Percentiles rank a stretch among this genome's conserved stretches.
Evolutionary conservation across 805 yeast species (phyloP).

Genomic region (Saccharomycopsis vini): DNA sequence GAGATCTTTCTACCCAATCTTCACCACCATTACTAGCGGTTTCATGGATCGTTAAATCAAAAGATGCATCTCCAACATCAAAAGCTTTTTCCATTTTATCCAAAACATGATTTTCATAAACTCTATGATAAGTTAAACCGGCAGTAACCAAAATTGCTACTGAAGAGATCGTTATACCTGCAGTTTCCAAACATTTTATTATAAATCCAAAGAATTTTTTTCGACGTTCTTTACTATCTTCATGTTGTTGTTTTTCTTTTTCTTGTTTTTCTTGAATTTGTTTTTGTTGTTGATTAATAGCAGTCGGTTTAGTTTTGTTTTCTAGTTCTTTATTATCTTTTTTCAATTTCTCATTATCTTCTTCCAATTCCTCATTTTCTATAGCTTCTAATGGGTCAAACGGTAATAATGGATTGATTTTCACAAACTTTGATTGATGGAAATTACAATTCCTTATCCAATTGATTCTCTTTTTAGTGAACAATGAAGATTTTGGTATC

Average conservation of each 20-base stretch:
- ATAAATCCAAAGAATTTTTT: slow-evolving; percentile 1
- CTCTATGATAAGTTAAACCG: slow-evolving; percentile 60
- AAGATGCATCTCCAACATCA: slow-evolving; percentile 56
- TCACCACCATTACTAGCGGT: slow-evolving; percentile 31
- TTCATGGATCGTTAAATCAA: slow-evolving; percentile 46
- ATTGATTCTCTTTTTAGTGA: too few species aligned
- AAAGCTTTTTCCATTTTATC: slow-evolving; percentile 60
- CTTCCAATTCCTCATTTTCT: slow-evolving; percentile 4
- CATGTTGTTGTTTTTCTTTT: neutral
- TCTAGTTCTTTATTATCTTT: neutral
- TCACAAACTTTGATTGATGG: too few species aligned
- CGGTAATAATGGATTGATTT: slow-evolving; percentile 11
- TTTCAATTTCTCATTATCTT: slow-evolving; percentile 8
- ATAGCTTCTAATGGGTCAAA: slow-evolving; percentile 5
- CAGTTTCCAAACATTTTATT: slow-evolving; percentile 51
- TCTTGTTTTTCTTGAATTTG: slow-evolving; percentile 1
- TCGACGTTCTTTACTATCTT: neutral
- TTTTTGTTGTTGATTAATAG: neutral
- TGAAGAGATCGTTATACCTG: slow-evolving; percentile 63
- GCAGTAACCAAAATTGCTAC: slow-evolving; percentile 60
- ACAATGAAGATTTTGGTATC: too few species aligned
- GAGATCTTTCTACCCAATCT: slow-evolving; percentile 63
- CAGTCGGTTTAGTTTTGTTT: slow-evolving; percentile 2
- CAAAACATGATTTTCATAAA: slow-evolving; percentile 50
- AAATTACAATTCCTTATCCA: too few species aligned